Conservation (phyloP, 495 filamentous ascomycete species). For the Penicillium daleae region DNA sequence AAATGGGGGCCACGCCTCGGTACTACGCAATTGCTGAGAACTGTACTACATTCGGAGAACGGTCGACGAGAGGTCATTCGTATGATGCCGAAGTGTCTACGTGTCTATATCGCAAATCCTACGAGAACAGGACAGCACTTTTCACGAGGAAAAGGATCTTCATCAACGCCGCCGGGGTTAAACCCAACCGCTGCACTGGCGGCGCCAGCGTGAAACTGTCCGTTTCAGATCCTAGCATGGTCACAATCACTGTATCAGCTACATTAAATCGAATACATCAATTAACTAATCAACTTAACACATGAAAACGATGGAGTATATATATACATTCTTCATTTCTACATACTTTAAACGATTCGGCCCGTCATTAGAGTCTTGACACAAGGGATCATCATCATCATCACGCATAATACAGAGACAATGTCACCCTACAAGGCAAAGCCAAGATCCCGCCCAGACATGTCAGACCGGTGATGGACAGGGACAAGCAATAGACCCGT, state of each 20-base stretch:
- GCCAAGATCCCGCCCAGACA: neutral
- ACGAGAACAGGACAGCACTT: too few relatives aligned
- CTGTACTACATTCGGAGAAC: too few relatives aligned
- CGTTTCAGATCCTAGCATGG: neutral
- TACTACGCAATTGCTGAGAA: neutral
- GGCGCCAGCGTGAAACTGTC: neutral
- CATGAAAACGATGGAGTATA: neutral
- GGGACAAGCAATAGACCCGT: neutral
- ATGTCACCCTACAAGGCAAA: slow-evolving; percentile 9
- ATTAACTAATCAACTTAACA: neutral
- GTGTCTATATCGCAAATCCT: neutral
- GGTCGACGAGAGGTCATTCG: neutral
- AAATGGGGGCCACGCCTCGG: neutral
- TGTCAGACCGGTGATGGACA: neutral
- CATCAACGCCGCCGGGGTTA: neutral
- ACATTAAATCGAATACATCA: neutral
- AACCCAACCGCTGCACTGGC: neutral
- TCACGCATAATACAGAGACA: neutral
- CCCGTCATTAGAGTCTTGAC: neutral
- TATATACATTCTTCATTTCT: too few relatives aligned
- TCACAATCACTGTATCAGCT: neutral
- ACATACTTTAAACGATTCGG: neutral
- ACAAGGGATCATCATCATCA: neutral
- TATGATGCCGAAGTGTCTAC: neutral
- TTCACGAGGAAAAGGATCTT: slow-evolving; percentile 1